These are phyloP conservation scores for Coccomyxa subellipsoidea DNA, from an alignment of 163 green algal genomes.

Conservation along the genomic window DNA sequence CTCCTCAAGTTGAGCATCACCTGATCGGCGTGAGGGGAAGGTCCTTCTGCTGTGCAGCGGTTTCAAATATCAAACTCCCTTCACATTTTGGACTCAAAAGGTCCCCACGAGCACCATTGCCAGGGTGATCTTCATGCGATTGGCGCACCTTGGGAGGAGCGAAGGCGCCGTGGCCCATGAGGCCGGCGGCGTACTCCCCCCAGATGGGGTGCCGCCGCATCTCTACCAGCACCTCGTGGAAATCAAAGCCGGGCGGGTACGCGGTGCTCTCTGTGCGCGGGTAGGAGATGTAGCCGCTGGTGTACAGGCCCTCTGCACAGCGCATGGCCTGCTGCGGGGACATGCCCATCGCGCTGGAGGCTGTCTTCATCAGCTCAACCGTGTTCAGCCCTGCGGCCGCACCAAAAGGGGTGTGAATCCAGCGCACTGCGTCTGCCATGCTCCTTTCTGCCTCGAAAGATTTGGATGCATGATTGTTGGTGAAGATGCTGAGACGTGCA, in stretches of 20 bases:
- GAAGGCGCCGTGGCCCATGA: constrained; percentile 48
- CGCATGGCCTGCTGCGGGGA: constrained; percentile 66
- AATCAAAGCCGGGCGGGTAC: constrained; percentile 78
- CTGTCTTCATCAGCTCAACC: constrained; percentile 75
- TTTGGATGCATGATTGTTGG: no score
- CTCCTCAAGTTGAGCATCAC: no score
- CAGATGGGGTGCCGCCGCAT: constrained; percentile 64
- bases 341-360: constrained; percentile 58
- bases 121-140: background rate
- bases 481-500: no score
- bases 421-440: no score
- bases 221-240: constrained; percentile 43
- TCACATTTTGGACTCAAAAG: no score
- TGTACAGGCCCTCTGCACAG: constrained; percentile 82
- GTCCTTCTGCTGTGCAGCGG: no score
- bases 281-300: constrained; percentile 74
- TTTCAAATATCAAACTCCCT: no score
- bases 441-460: no score
- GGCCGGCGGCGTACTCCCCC: constrained; percentile 54
- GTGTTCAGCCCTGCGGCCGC: constrained; percentile 66
- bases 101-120: no score
- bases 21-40: no score
- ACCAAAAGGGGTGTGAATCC: no score
- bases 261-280: constrained; percentile 73
- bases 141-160: constrained; percentile 36